Evolutionary conservation across 805 yeast species (phyloP).

Genomic region (Candida coquimbonensis): DNA sequence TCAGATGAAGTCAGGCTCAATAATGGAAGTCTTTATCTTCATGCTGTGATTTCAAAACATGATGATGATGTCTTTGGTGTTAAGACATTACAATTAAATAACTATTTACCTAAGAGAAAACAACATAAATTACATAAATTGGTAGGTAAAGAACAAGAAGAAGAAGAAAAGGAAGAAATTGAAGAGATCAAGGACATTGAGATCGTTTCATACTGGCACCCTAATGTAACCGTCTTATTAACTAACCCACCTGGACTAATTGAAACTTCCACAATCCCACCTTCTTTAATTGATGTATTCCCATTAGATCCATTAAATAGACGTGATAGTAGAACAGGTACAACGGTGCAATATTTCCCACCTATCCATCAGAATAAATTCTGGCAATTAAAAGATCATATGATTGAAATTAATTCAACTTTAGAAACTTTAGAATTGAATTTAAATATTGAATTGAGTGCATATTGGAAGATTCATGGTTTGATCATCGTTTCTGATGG

Average conservation of each 20-base stretch:
- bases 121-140: conserved; percentile 25
- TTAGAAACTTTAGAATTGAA: conserved; percentile 20
- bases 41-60: conserved; percentile 20
- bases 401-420: conserved; percentile 26
- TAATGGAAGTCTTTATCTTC: conserved; percentile 30
- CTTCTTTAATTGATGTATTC: conserved; percentile 19
- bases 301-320: conserved; percentile 23
- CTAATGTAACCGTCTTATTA: conserved; percentile 28
- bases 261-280: conserved; percentile 17
- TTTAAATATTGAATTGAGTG: conserved; percentile 22
- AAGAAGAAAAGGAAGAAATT: conserved; percentile 10
- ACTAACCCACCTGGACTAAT: conserved; percentile 18
- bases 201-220: conserved; percentile 30
- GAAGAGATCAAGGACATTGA: conserved; percentile 9
- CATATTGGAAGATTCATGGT: conserved; percentile 27
- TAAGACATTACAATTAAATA: conserved; percentile 21
- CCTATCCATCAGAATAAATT: conserved; percentile 30
- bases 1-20: conserved; percentile 16
- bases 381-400: conserved; percentile 32
- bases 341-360: conserved; percentile 31
- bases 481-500: conserved; percentile 24
- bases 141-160: conserved; percentile 16
- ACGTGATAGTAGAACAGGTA: conserved; percentile 25
- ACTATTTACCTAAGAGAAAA: conserved; percentile 24
- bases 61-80: conserved; percentile 15